Conservation (phyloP, 345 rosid genomes). For the Nephelium lappaceum region DNA sequence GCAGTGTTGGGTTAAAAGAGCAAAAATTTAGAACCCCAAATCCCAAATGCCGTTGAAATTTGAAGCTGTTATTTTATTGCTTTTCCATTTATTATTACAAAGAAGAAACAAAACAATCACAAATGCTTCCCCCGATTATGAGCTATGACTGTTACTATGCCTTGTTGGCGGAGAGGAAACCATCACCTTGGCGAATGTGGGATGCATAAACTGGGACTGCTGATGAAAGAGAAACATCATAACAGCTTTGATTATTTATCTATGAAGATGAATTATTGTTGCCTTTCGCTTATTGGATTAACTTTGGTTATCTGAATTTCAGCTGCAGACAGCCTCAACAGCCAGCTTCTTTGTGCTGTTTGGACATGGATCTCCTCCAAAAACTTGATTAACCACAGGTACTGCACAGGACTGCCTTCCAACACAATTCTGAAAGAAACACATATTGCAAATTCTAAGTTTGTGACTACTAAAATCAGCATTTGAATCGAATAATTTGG, state of each 20-base stretch:
- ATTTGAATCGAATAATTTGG: not conserved
- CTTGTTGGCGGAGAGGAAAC: not conserved
- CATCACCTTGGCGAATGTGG: conserved; percentile 6
- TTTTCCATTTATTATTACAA: not conserved
- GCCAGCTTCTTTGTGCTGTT: conserved; percentile 56
- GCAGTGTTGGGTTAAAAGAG: no score
- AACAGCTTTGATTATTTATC: conserved; percentile 1
- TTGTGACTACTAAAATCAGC: not conserved
- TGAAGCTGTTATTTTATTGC: no score
- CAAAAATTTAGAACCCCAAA: no score
- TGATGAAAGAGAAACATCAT: not conserved
- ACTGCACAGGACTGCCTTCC: conserved; percentile 59
- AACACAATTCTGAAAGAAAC: conserved; percentile 52
- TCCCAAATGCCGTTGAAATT: no score
- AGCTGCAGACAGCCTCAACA: conserved; percentile 58
- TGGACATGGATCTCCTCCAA: conserved; percentile 73
- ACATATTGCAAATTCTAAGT: not conserved
- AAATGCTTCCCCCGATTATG: conserved; percentile 14
- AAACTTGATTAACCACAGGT: conserved; percentile 52
- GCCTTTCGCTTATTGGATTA: conserved; percentile 7
- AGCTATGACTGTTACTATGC: not conserved
- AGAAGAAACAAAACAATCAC: not conserved
- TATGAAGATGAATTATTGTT: conserved; percentile 7
- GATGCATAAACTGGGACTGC: conserved; percentile 11
- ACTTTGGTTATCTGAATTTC: conserved; percentile 7